These are phyloP conservation scores for Cladosporium sp. DNA, from an alignment of 2,329 filamentous ascomycete species.

Conservation along the genomic window DNA sequence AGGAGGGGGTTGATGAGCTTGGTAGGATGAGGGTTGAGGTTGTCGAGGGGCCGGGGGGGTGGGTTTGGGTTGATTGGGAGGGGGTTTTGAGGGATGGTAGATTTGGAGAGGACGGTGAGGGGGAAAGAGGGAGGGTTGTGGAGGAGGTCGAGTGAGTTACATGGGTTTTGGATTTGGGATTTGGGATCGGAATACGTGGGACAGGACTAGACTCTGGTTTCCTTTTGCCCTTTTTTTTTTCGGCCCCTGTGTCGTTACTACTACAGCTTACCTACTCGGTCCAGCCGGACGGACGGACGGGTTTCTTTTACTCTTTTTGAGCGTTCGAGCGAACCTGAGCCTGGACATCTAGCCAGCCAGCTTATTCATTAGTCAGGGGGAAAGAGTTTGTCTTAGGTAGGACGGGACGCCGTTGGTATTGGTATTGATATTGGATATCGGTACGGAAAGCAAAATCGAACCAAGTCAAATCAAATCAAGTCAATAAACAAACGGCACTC, in stretches of 20 bases:
- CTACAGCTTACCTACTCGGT: background rate
- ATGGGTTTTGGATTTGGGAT: background rate
- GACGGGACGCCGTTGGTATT: no score
- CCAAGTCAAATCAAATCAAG: no score
- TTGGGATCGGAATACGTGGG: background rate
- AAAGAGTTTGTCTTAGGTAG: no score
- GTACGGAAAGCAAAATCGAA: no score
- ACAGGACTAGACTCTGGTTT: background rate
- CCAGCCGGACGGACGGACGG: background rate
- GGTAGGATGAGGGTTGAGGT: constrained; percentile 28
- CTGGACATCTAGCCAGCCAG: no score
- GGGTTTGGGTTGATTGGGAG: constrained; percentile 29
- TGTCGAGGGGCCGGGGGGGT: constrained; percentile 23
- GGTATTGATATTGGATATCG: no score
- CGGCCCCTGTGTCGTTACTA: background rate
- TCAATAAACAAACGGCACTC: no score
- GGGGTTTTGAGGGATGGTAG: background rate
- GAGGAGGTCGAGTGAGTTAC: background rate
- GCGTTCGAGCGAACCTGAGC: background rate
- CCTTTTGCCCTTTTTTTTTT: background rate
- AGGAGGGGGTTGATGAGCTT: constrained; percentile 28
- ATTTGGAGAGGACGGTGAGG: background rate
- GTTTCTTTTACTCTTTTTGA: background rate
- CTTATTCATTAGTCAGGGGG: no score
- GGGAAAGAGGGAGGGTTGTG: background rate